A percentile compares a stretch with the other conserved stretches of the same genome.
These are phyloP conservation scores for Glomus cerebriforme DNA, from an alignment of 192 early-diverging fungal species.

Conservation along the genomic window DNA sequence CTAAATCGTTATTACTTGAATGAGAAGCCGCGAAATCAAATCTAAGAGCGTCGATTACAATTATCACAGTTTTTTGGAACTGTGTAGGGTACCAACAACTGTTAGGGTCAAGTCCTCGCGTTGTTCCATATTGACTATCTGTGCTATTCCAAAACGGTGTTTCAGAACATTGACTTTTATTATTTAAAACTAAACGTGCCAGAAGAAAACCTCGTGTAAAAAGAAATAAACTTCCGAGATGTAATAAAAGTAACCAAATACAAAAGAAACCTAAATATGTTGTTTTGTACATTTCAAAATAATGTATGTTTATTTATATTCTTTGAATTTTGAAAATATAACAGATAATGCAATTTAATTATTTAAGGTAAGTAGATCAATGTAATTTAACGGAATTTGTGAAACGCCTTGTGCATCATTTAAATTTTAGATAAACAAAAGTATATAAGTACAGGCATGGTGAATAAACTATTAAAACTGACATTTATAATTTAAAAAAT, in stretches of 20 bases:
- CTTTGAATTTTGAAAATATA: too few relatives aligned
- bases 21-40: slow-evolving; percentile 58
- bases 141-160: background rate
- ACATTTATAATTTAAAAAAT: too few relatives aligned
- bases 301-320: too few relatives aligned
- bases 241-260: slow-evolving; percentile 47
- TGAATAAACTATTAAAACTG: too few relatives aligned
- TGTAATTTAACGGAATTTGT: too few relatives aligned
- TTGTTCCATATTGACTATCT: slow-evolving; percentile 14
- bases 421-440: too few relatives aligned
- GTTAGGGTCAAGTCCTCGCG: slow-evolving; percentile 21
- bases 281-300: too few relatives aligned
- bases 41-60: slow-evolving; percentile 77
- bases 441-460: too few relatives aligned
- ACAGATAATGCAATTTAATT: too few relatives aligned
- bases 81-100: slow-evolving; percentile 50
- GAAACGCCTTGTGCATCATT: too few relatives aligned
- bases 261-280: slow-evolving; percentile 11
- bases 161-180: slow-evolving; percentile 45
- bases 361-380: too few relatives aligned
- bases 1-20: slow-evolving; percentile 6
- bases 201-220: slow-evolving; percentile 76
- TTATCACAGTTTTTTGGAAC: slow-evolving; percentile 60
- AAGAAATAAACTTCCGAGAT: slow-evolving; percentile 60
- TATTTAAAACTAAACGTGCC: slow-evolving; percentile 61